Evolutionary conservation across 352 stramenopile species (phyloP).

Genomic region (Phytopythium oedochilum): DNA sequence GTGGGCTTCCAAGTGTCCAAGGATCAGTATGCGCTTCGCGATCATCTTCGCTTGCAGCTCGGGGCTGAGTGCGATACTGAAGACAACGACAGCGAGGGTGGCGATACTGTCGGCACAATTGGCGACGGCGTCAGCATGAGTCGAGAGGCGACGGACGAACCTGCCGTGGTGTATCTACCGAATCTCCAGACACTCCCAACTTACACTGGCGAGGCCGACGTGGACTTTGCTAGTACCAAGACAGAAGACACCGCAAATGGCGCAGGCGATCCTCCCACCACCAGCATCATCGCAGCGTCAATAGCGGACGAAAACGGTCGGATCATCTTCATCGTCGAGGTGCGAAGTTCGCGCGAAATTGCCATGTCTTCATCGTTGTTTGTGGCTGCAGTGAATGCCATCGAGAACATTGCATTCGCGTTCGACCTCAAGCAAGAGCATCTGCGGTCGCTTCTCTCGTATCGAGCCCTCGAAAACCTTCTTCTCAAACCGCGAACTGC

Average conservation of each 20-base stretch:
- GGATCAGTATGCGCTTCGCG: constrained; percentile 43
- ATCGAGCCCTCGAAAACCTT: constrained; percentile 32
- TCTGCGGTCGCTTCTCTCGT: constrained; percentile 15
- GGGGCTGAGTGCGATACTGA: constrained; percentile 6
- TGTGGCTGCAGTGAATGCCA: constrained; percentile 36
- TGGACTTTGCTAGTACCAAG: constrained; percentile 25
- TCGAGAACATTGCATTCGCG: constrained; percentile 66
- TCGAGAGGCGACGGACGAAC: constrained; percentile 5
- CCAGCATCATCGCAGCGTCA: constrained; percentile 22
- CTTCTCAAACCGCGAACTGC: constrained; percentile 10
- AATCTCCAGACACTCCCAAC: constrained; percentile 33
- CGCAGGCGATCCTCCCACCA: constrained; percentile 7
- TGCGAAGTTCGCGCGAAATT: constrained; percentile 32
- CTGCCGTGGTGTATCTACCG: constrained; percentile 30
- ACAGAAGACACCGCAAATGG: background rate
- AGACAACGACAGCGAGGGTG: constrained; percentile 14
- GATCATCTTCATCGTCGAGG: constrained; percentile 58
- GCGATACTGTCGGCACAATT: background rate
- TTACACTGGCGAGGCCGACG: constrained; percentile 35
- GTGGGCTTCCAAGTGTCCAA: constrained; percentile 45
- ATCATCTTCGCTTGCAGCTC: constrained; percentile 23
- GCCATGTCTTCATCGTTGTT: constrained; percentile 55
- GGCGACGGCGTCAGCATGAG: constrained; percentile 1
- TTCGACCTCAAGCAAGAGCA: constrained; percentile 51
- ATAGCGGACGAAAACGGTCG: constrained; percentile 46